These are phyloP conservation scores for Musa schizocarpa DNA, from an alignment of 176 grass and related monocot genomes.

Conservation along the genomic window DNA sequence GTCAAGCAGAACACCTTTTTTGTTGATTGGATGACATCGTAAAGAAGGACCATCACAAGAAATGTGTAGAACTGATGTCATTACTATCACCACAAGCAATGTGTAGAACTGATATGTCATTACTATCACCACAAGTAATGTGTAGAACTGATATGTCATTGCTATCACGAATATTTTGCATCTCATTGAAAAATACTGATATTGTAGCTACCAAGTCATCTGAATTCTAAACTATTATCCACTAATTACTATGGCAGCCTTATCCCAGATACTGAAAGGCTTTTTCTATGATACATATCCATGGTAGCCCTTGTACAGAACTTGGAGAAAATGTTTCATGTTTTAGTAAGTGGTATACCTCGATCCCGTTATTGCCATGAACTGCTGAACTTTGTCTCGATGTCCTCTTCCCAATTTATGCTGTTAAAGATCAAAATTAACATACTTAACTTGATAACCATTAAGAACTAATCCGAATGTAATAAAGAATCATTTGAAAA, in stretches of 20 bases:
- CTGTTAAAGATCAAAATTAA: slow-evolving; percentile 33
- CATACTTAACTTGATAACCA: not conserved
- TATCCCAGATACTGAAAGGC: not conserved
- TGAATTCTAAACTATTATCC: no score
- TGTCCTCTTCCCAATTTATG: slow-evolving; percentile 97
- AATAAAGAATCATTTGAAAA: not conserved
- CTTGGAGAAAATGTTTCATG: not conserved
- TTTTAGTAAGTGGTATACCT: not conserved
- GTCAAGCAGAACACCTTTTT: no score
- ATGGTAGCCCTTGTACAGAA: not conserved
- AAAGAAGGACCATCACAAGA: no score
- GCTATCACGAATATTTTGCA: no score
- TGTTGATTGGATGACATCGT: no score
- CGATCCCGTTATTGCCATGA: slow-evolving; percentile 85
- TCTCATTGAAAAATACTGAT: no score
- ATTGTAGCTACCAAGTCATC: no score
- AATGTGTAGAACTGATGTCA: no score
- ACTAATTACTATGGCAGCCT: not conserved
- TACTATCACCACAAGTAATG: no score
- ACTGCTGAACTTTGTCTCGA: slow-evolving; percentile 97
- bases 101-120: no score
- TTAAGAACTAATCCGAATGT: not conserved
- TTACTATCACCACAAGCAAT: no score
- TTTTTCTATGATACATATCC: not conserved
- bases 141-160: no score